These are phyloP conservation scores for Tricholoma hemisulphureum DNA, from an alignment of 768 basidiomycete species.

Conservation along the genomic window DNA sequence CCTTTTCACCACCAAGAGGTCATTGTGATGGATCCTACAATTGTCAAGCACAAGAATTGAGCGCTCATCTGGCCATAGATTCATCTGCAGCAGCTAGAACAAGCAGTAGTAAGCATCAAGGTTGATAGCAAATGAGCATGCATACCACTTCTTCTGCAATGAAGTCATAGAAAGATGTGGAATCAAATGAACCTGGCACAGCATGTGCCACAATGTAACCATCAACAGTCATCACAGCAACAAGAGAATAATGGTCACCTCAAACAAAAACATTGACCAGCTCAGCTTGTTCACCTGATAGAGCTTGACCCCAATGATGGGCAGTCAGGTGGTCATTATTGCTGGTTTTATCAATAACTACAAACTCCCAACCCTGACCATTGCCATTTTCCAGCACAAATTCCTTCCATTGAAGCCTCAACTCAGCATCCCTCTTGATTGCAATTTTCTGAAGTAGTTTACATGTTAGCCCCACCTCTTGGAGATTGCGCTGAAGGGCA, in stretches of 20 bases:
- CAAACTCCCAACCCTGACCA: conserved; percentile 18
- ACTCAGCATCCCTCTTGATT: conserved; percentile 19
- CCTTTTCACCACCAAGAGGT: conserved; percentile 16
- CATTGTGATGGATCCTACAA: conserved; percentile 26
- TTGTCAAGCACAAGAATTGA: conserved; percentile 31
- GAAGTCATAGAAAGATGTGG: conserved; percentile 34
- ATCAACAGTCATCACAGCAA: conserved; percentile 32
- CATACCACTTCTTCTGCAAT: conserved; percentile 34
- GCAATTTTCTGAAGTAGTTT: conserved; percentile 49
- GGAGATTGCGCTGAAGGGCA: conserved; percentile 57
- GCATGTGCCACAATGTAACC: conserved; percentile 34
- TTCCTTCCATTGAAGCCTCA: conserved; percentile 10
- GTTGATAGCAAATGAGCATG: neutral
- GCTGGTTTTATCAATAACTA: conserved; percentile 29
- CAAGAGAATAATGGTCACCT: conserved; percentile 26
- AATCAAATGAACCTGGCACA: conserved; percentile 35
- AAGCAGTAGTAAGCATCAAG: neutral
- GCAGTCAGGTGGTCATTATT: conserved; percentile 25
- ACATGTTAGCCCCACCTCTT: conserved; percentile 69
- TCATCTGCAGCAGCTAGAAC: conserved; percentile 27
- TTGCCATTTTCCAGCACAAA: conserved; percentile 6
- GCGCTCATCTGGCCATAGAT: conserved; percentile 22
- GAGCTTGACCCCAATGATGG: conserved; percentile 24
- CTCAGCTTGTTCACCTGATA: conserved; percentile 17
- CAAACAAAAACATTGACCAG: conserved; percentile 22